A percentile compares a stretch with the other conserved stretches of the same genome.
Conservation (phyloP, 2,329 filamentous ascomycete genomes). For the Claviceps quebecensis region DNA sequence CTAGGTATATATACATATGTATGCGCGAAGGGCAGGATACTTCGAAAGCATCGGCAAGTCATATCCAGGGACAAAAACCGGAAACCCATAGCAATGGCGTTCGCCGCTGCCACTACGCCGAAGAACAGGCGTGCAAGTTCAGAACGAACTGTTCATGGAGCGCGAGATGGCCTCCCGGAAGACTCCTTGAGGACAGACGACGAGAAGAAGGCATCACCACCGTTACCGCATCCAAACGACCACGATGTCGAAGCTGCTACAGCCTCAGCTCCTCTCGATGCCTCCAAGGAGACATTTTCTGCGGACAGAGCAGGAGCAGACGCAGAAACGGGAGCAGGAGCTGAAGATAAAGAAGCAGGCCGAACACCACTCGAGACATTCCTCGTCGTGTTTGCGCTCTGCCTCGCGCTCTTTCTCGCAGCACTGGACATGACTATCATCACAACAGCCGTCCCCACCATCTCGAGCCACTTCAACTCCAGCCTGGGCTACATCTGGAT, state of each 20-base stretch:
- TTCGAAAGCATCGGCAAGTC: neutral
- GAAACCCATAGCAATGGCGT: neutral
- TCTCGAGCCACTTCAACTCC: conserved; percentile 48
- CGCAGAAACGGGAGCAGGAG: neutral
- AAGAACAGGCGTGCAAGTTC: conserved; percentile 15
- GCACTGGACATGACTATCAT: conserved; percentile 48
- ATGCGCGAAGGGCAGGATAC: no score
- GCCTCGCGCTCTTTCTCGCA: conserved; percentile 35
- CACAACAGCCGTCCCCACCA: conserved; percentile 52
- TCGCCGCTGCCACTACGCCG: conserved; percentile 4
- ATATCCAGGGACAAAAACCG: neutral
- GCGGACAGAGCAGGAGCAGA: neutral
- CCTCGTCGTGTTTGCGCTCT: conserved; percentile 27
- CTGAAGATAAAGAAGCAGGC: conserved; percentile 16
- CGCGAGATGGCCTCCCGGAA: conserved; percentile 8
- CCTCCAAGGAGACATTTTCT: neutral
- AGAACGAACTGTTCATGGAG: conserved; percentile 16
- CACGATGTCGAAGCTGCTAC: conserved; percentile 6
- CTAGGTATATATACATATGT: no score
- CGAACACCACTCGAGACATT: conserved; percentile 25
- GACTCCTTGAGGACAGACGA: conserved; percentile 1
- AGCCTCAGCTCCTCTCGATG: neutral
- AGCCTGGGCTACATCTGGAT: conserved; percentile 65
- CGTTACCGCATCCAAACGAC: neutral
- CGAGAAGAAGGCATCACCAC: neutral